Evolutionary conservation across 352 stramenopile species (phyloP), one percentile per base, ranked within the genome.

Genomic region (Phytophthora gonapodyides): DNA sequence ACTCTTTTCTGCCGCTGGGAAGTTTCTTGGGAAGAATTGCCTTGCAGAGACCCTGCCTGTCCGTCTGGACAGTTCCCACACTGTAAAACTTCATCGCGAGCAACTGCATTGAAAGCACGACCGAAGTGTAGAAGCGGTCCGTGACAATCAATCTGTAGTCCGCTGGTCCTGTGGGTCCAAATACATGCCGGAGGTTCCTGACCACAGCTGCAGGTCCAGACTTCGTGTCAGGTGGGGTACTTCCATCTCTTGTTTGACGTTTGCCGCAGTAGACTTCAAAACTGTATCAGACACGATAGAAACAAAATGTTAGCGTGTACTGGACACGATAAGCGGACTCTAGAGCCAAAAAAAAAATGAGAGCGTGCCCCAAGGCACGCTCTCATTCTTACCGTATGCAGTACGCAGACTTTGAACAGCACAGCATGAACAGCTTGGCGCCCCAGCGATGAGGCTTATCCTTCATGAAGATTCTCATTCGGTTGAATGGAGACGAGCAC

Each of bases 321-420:
- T 12, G 7, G 11, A 52, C 16, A 61, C 42, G 53, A 61, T 61
- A 52, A 51, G 53, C 3, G 24, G 46, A 57, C 36, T 57, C 46
- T 36, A 24, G 6, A 24, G 9, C 19, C 13, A 50, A 44, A 50
- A 50, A 50, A 34, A 64, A n/a, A n/a, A n/a, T n/a, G 16, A 21
- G 47, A 48, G 19, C 47, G 38, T 42, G n/a, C n/a, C n/a, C n/a
- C n/a, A n/a, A n/a, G n/a, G n/a, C n/a, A 24, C 21, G 3, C 21
- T 24, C 21, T 24, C 21, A n/a, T n/a, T n/a, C n/a, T n/a, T n/a
- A n/a, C n/a, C n/a, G n/a, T n/a, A n/a, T n/a, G n/a, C n/a, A n/a
- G n/a, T n/a, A n/a, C n/a, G n/a, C n/a, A n/a, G n/a, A n/a, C n/a
- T n/a, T n/a, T n/a, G n/a, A n/a, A n/a, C n/a, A n/a, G n/a, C n/a